Base-by-base conservation (phyloP, 192 early-diverging fungal genomes). In the Linnemannia schmuckeri region DNA sequence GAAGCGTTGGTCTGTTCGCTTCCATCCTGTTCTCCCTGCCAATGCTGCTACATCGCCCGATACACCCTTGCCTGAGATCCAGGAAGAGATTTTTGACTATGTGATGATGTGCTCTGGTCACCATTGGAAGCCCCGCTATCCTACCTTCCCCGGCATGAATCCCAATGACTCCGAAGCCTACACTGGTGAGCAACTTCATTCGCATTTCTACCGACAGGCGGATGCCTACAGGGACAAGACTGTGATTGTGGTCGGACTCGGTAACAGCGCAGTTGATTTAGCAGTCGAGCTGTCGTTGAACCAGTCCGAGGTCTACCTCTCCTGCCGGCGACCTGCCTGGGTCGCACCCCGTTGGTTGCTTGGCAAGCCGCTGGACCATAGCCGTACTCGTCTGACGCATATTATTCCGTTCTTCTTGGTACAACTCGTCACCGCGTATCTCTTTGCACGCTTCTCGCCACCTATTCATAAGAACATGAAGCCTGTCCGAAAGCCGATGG, bases 71-170 rank as follows among this genome's bases (percentile, higher is more conserved):
- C 37, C 74, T 2, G 73, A 74, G 69, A 77, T 84, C 70, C 75
- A 89, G 42, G 88, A 88, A 61, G 92, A 93, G 71, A 82, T 85
- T 12, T 94, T 94, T 89, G 91, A 93, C 75, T 91, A 90, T 87
- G 90, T 94, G 0, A 92, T 94, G 83, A 90, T 94, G 49, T 92
- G 90, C 38, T 90, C 92, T 18, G 92, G 92, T 27, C 93, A 93
- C 74, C 92, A 94, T 77, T 89, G 89, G 82, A 85, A 88, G 46
- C 91, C 91, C 18, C 79, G 90, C 24, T 83, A 91, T 33, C 93
- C 92, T 30, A 88, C 91, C 12, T 93, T 91, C 74, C 69, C 76
- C 18, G 92, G 92, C 38, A 90, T 92, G 88, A 82, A 91, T 2
- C 12, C 44, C 8, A 13, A 49, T 1, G 79, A 77, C 22, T 75